Conservation (phyloP, 164 flowering plant species). For the Stephania cephalantha region DNA sequence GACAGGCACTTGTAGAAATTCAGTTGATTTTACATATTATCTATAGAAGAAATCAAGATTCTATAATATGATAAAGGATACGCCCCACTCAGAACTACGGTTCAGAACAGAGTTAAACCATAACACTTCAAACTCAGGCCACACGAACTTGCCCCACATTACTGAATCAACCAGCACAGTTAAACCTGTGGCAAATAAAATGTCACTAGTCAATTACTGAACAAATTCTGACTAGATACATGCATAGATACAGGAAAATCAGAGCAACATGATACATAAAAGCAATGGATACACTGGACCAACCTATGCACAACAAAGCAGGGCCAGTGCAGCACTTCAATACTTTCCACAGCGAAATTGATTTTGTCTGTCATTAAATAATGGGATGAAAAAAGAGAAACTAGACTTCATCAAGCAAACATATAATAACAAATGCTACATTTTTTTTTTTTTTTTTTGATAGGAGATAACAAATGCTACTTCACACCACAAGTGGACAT, state of each 20-base stretch:
- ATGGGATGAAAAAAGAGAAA: constrained; percentile 2
- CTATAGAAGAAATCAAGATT: background rate
- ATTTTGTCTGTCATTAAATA: constrained; percentile 50
- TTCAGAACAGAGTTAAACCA: constrained; percentile 97
- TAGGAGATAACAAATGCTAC: background rate
- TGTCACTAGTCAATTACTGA: constrained; percentile 2
- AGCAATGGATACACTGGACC: constrained; percentile 14
- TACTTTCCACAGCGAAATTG: constrained; percentile 64
- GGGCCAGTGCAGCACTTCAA: constrained; percentile 43
- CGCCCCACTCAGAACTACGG: constrained; percentile 98
- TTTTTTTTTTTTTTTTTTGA: no score
- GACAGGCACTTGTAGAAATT: background rate
- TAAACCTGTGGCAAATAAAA: constrained; percentile 42
- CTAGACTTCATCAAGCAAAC: background rate
- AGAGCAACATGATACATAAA: background rate
- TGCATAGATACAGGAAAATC: background rate
- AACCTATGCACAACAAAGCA: constrained; percentile 62
- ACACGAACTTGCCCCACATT: constrained; percentile 69
- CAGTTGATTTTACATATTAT: background rate
- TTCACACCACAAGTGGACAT: background rate
- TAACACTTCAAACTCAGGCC: constrained; percentile 96
- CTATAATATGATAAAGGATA: constrained; percentile 50
- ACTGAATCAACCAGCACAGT: constrained; percentile 69
- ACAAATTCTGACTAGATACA: background rate
- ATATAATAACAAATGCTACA: background rate